These are phyloP conservation scores for Cucurbita ficifolia DNA, from an alignment of 306 rosid genomes.

Conservation along the genomic window DNA sequence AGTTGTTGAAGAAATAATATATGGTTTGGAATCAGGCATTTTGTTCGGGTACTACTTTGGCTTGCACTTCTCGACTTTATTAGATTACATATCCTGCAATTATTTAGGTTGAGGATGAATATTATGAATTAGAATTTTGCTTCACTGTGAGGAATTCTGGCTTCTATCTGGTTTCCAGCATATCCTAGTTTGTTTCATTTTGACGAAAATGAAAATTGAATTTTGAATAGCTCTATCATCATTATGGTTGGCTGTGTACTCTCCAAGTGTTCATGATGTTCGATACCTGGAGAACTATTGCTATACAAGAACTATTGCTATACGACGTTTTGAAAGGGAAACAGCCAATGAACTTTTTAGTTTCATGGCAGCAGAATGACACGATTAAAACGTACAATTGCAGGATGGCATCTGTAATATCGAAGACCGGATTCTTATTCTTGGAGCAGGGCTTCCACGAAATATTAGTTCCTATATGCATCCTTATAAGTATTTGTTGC, in stretches of 20 bases:
- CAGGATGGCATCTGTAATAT: conserved; percentile 95
- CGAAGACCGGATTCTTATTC: conserved; percentile 90
- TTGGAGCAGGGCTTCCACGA: conserved; percentile 80
- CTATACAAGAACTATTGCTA: not conserved
- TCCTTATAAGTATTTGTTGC: conserved; percentile 49
- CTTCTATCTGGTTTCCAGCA: no score
- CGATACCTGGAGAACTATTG: not conserved
- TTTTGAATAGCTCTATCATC: not conserved
- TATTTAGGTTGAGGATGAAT: not conserved
- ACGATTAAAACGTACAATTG: conserved; percentile 10
- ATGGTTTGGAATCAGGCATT: conserved; percentile 92
- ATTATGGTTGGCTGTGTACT: not conserved
- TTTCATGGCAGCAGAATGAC: not conserved
- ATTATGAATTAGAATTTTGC: no score
- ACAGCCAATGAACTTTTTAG: not conserved
- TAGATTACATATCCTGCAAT: not conserved
- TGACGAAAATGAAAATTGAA: not conserved
- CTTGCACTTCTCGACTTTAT: not conserved
- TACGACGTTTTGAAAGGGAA: not conserved
- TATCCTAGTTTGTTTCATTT: no score
- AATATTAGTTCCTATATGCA: conserved; percentile 68
- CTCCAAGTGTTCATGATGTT: no score
- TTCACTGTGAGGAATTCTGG: no score
- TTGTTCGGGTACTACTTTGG: conserved; percentile 38
- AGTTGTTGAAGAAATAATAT: conserved; percentile 87